Conservation (phyloP, 2,329 filamentous ascomycete genomes). For the Lachnellula occidentalis region DNA sequence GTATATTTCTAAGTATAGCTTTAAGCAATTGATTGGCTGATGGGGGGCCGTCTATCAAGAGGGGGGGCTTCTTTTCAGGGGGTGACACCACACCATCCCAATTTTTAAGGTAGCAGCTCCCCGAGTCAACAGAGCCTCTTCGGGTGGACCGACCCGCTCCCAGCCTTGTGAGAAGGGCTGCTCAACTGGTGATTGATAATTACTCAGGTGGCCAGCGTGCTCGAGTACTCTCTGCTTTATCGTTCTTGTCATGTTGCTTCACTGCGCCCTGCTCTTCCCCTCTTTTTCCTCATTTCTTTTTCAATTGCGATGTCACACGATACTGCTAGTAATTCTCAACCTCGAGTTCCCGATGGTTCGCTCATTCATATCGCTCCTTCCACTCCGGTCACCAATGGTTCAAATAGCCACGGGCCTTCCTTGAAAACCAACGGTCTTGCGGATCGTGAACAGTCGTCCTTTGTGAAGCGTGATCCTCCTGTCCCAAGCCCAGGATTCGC, state of each 20-base stretch:
- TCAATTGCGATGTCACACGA: neutral
- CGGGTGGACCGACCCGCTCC: neutral
- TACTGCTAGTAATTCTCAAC: neutral
- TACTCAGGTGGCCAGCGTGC: neutral
- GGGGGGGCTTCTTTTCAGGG: too few species aligned
- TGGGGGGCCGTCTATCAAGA: too few species aligned
- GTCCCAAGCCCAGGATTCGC: neutral
- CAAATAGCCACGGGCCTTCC: neutral
- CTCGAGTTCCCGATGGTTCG: neutral
- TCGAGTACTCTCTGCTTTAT: neutral
- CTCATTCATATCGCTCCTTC: neutral
- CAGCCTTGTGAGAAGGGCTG: neutral
- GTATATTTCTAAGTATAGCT: too few species aligned
- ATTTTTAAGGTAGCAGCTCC: too few species aligned
- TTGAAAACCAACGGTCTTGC: neutral
- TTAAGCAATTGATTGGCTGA: too few species aligned
- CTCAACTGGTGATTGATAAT: neutral
- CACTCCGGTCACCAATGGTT: neutral
- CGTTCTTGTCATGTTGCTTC: neutral
- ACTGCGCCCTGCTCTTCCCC: neutral
- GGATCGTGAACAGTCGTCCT: neutral
- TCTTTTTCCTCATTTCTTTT: neutral
- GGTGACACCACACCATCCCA: too few species aligned
- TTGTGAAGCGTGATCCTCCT: slow-evolving; percentile 2
- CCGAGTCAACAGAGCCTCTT: slow-evolving; percentile 1